Base-by-base conservation (phyloP, 2,329 filamentous ascomycete genomes). In the Fusarium pseudocircinatum region DNA sequence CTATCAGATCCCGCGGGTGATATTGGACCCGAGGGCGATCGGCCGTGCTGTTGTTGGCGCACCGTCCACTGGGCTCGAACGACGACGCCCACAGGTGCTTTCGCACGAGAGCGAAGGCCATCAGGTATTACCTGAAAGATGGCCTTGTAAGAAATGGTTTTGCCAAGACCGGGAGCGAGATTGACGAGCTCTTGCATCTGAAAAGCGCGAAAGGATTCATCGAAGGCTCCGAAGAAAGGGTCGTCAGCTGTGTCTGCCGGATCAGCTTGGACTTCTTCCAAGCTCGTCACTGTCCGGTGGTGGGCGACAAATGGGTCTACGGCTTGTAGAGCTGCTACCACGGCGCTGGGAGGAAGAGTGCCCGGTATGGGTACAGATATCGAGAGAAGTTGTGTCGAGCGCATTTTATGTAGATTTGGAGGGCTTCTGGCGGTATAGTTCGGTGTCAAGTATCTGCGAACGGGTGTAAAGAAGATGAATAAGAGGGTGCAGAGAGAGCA, bases 321-420 rank as follows among this genome's bases (percentile, higher is more conserved):
- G 54, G 81, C 78, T 44, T 85, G 84, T 7, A 87, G 79, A 18
- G 80, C 77, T 32, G 78, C 77, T 69, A 86, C 46, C 64, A 86
- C 82, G 44, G 78, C 77, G 14, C 78, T 68, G 0, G 84, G 83
- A 12, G 82, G 73, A 26, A 85, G 75, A 44, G 75, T 76, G 37
- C 80, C 73, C 24, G 85, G 85, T n/a, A 87, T 79, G 18, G 85
- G 83, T 58, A 84, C 78, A 56, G 82, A 78, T 42, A 85, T 82
- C 61, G 79, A 80, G 69, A 86, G 78, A 30, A 78, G 74, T 39
- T 70, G 76, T 64, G 75, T 76, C 40, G 76, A 75, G 57, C 77
- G 78, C 79, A 83, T 84, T 59, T 69, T 67, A 53, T 44, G 37
- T 54, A 47, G n/a, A 43, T 63, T 20, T 39, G 47, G 28, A 39